Conservation (phyloP, 2,329 filamentous ascomycete genomes). For the Sporothrix pallida region DNA sequence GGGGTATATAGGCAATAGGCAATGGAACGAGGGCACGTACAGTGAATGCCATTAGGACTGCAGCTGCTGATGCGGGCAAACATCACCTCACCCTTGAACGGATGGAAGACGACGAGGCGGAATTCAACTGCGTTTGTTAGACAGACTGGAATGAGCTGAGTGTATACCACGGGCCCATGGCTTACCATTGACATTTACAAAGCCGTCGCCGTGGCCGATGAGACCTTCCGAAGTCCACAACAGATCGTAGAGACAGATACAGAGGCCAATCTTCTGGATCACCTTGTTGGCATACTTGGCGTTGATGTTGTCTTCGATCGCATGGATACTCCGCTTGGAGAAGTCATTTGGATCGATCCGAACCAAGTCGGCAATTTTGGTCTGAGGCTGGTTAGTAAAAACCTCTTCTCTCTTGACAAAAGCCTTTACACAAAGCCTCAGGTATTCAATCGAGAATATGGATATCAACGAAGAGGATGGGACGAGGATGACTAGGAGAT, state of each 20-base stretch:
- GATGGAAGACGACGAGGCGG: slow-evolving; percentile 88
- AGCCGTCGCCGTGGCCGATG: slow-evolving; percentile 88
- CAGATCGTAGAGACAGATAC: slow-evolving; percentile 91
- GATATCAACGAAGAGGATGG: no score
- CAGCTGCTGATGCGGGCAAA: slow-evolving; percentile 81
- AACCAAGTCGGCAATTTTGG: slow-evolving; percentile 91
- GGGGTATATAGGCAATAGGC: neutral
- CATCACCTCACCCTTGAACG: slow-evolving; percentile 93
- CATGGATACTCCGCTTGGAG: slow-evolving; percentile 77
- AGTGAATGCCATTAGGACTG: slow-evolving; percentile 39
- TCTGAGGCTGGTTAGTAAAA: slow-evolving; percentile 57
- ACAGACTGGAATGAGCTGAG: no score
- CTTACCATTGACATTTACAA: slow-evolving; percentile 90
- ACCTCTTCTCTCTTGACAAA: neutral
- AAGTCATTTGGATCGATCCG: slow-evolving; percentile 92
- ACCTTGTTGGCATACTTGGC: slow-evolving; percentile 95
- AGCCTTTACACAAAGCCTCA: neutral
- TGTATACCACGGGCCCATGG: neutral
- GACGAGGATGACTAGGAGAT: no score
- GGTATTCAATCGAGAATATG: no score
- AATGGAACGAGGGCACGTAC: slow-evolving; percentile 35
- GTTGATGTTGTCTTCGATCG: slow-evolving; percentile 96
- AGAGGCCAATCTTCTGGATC: slow-evolving; percentile 92
- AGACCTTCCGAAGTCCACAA: slow-evolving; percentile 88
- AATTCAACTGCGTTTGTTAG: slow-evolving; percentile 74